A percentile compares a stretch with the other conserved stretches of the same genome.
Conservation (phyloP, 805 yeast genomes). For the Isabelozyma heimii region DNA sequence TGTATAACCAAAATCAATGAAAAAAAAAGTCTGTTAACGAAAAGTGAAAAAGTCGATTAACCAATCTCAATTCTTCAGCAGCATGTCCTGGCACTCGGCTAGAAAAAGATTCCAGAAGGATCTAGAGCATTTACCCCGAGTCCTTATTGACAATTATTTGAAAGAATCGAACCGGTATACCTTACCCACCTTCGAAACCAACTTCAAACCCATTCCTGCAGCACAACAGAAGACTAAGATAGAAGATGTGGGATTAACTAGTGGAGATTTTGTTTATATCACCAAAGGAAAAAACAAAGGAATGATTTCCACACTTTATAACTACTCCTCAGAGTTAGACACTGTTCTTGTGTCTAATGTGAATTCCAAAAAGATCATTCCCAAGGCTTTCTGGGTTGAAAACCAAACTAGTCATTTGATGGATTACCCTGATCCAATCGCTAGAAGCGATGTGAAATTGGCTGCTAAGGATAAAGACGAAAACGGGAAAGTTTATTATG, state of each 20-base stretch:
- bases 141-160: constrained; percentile 23
- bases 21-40: background rate
- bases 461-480: constrained; percentile 76
- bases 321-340: constrained; percentile 59
- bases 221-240: constrained; percentile 39
- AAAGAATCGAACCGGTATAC: constrained; percentile 19
- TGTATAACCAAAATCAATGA: background rate
- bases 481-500: constrained; percentile 59
- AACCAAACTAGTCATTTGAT: constrained; percentile 71
- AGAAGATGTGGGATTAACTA: constrained; percentile 58
- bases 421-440: constrained; percentile 64
- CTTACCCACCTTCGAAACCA: constrained; percentile 34
- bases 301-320: constrained; percentile 64
- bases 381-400: constrained; percentile 68
- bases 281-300: constrained; percentile 71
- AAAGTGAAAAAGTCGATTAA: background rate
- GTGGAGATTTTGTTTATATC: constrained; percentile 77
- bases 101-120: constrained; percentile 36
- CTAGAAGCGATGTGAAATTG: constrained; percentile 60
- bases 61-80: constrained; percentile 1
- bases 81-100: constrained; percentile 31
- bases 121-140: constrained; percentile 29
- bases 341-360: constrained; percentile 68
- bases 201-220: constrained; percentile 17
- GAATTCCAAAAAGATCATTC: constrained; percentile 62